Percentiles rank a stretch among this genome's conserved stretches.
Evolutionary conservation across 1,139 yeast genomes (phyloP).

Genomic region (Hyphopichia khmerensis): DNA sequence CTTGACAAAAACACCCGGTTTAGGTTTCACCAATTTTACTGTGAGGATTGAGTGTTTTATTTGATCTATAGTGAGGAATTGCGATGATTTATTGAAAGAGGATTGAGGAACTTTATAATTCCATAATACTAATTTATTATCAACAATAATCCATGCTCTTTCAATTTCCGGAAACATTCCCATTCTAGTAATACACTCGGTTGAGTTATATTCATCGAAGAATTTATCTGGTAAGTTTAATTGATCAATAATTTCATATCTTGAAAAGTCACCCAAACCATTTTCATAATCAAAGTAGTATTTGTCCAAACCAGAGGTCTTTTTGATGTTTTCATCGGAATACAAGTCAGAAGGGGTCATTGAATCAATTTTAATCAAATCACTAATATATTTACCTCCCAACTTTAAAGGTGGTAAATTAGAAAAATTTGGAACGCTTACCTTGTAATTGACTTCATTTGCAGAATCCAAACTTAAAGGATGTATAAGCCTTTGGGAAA

Average conservation of each 20-base stretch:
- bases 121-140: slow-evolving; percentile 84
- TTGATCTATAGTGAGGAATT: slow-evolving; percentile 80
- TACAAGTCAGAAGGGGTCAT: slow-evolving; percentile 47
- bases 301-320: slow-evolving; percentile 42
- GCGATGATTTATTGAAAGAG: slow-evolving; percentile 51
- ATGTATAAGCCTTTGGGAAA: slow-evolving; percentile 35
- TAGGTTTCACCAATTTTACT: slow-evolving; percentile 77
- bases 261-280: slow-evolving; percentile 58
- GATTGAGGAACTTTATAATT: slow-evolving; percentile 61
- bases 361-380: slow-evolving; percentile 45
- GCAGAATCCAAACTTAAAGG: slow-evolving; percentile 38
- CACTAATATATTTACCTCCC: slow-evolving; percentile 45
- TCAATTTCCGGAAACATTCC: slow-evolving; percentile 82
- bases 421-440: slow-evolving; percentile 45
- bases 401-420: slow-evolving; percentile 43
- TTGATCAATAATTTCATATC: slow-evolving; percentile 71
- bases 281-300: slow-evolving; percentile 42
- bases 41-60: slow-evolving; percentile 75
- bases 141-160: slow-evolving; percentile 87
- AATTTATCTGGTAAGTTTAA: slow-evolving; percentile 81
- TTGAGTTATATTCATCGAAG: slow-evolving; percentile 69
- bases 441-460: slow-evolving; percentile 45
- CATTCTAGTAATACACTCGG: slow-evolving; percentile 70
- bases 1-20: slow-evolving; percentile 74
- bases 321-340: slow-evolving; percentile 37